Evolutionary conservation across 75 land plant genomes (phyloP).

Genomic region (Sequoiadendron giganteum): DNA sequence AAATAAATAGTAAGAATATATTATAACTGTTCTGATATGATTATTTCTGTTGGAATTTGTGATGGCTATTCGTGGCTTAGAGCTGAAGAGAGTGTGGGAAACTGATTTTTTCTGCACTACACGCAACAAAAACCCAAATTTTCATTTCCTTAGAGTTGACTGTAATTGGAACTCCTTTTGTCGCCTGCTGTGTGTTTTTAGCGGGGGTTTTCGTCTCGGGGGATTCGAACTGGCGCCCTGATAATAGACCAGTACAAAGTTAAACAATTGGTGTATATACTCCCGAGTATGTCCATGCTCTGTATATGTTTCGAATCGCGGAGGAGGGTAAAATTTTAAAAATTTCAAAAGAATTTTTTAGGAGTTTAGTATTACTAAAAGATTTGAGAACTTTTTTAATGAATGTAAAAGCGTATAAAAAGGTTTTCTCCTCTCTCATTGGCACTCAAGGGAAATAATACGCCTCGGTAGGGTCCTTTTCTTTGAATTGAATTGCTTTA

Average conservation of each 20-base stretch:
- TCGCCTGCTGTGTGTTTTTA: background rate
- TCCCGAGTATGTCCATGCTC: no score
- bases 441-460: background rate
- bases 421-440: background rate
- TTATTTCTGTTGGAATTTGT: background rate
- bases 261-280: no score
- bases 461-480: background rate
- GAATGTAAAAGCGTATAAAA: background rate
- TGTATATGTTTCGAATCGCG: background rate
- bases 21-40: background rate
- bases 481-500: background rate
- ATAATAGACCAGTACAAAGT: background rate
- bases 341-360: background rate
- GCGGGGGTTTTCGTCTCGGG: background rate
- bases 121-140: background rate
- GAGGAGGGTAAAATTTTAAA: background rate
- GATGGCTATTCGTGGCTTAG: background rate
- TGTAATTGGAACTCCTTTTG: background rate
- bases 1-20: background rate
- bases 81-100: background rate
- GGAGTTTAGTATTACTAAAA: background rate
- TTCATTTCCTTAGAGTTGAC: background rate
- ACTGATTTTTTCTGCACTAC: background rate
- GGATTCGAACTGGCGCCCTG: background rate
- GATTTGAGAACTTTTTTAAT: background rate